phyloP scores from a whole-genome alignment of 2,329 filamentous ascomycete species.

The Colletotrichum limetticola region DNA sequence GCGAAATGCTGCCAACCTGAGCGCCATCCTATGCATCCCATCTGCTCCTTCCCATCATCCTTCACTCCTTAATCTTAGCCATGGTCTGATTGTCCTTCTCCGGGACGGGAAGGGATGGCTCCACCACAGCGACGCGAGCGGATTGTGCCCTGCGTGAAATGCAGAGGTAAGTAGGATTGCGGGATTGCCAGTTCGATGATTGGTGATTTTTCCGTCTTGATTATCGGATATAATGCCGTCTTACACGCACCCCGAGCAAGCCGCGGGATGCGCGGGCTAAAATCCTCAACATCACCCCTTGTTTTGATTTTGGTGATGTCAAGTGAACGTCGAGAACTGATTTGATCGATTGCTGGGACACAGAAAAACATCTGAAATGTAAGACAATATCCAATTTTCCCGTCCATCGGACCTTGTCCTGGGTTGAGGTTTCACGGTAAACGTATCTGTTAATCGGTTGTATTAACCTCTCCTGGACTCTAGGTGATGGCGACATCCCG shows the following conservation, averaged over 20 bases:
- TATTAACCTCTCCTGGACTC: too few relatives aligned
- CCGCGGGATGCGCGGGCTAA: too few relatives aligned
- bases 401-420: too few relatives aligned
- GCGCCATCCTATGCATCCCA: not conserved
- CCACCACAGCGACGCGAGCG: conserved; percentile 18
- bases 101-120: conserved; percentile 7
- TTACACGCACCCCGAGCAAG: too few relatives aligned
- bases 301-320: not conserved
- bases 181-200: not conserved
- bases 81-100: not conserved
- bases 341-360: not conserved
- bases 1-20: conserved; percentile 18
- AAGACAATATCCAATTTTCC: not conserved
- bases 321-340: not conserved
- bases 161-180: conserved; percentile 12
- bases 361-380: conserved; percentile 21
- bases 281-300: too few relatives aligned
- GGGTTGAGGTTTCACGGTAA: too few relatives aligned
- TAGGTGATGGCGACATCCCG: conserved; percentile 13
- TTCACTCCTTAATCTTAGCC: not conserved
- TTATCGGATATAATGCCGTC: too few relatives aligned
- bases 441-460: too few relatives aligned
- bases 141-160: conserved; percentile 11
- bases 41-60: not conserved
- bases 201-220: not conserved